Conservation (phyloP, 2,329 filamentous ascomycete genomes). For the Nemania bipapillata region DNA sequence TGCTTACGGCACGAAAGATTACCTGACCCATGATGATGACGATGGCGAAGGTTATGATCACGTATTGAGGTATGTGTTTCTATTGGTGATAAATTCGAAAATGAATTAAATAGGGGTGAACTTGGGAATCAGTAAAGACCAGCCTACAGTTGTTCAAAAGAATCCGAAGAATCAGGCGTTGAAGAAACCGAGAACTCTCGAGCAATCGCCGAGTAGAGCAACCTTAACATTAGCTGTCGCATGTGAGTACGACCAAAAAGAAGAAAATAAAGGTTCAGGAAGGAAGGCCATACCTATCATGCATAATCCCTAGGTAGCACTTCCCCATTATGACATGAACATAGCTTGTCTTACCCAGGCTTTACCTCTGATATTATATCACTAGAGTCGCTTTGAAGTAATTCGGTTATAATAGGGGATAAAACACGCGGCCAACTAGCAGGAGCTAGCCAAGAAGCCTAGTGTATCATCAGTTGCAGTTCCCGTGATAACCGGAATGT, state of each 20-base stretch:
- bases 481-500: too few species aligned
- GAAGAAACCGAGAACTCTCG: neutral
- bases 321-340: neutral
- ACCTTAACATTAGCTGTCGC: neutral
- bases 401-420: too few species aligned
- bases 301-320: neutral
- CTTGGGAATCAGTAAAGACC: neutral
- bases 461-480: too few species aligned
- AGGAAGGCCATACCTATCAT: neutral
- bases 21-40: constrained; percentile 11
- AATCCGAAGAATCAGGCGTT: neutral
- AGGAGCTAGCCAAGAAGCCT: too few species aligned
- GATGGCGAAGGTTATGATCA: neutral
- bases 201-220: neutral
- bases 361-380: neutral
- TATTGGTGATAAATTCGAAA: neutral
- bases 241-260: too few species aligned
- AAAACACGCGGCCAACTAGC: too few species aligned
- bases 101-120: neutral
- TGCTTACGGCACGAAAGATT: neutral
- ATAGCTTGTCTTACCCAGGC: neutral
- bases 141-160: neutral
- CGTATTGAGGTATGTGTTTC: neutral
- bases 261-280: too few species aligned
- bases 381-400: too few species aligned